phyloP scores from a whole-genome alignment of 1,284 basidiomycete species.

The Psilocybe mexicana region DNA sequence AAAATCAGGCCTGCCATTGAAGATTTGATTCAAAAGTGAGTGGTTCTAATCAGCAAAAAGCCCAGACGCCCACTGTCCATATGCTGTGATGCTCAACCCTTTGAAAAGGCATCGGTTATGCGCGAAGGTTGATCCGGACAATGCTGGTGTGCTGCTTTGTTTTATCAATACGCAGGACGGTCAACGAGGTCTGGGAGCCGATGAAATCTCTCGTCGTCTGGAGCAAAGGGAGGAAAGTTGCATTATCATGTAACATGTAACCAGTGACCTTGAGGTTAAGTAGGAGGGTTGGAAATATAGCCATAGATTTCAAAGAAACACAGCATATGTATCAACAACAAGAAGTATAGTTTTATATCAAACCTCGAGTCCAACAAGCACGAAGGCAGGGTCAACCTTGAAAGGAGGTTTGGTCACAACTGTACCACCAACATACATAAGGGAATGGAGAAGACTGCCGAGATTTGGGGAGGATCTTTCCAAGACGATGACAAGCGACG shows the following conservation, averaged over 20 bases:
- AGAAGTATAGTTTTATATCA: constrained; percentile 7
- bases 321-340: constrained; percentile 1
- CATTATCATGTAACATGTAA: constrained; percentile 62
- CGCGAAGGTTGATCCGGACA: constrained; percentile 80
- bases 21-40: constrained; percentile 79
- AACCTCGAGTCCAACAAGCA: constrained; percentile 72
- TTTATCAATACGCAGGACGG: constrained; percentile 51
- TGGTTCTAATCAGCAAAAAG: neutral
- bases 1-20: constrained; percentile 95
- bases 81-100: constrained; percentile 17
- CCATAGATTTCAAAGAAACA: neutral
- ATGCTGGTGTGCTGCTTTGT: constrained; percentile 86
- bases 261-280: neutral
- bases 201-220: constrained; percentile 59
- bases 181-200: constrained; percentile 51
- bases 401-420: constrained; percentile 77
- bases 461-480: constrained; percentile 35
- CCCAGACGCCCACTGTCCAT: no score
- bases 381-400: constrained; percentile 66
- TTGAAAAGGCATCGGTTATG: constrained; percentile 64
- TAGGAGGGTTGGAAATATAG: neutral
- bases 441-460: constrained; percentile 61
- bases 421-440: constrained; percentile 81
- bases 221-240: constrained; percentile 61
- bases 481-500: constrained; percentile 69